Base-by-base conservation (phyloP, 2,329 filamentous ascomycete species). In the Exophiala alcalophila region DNA sequence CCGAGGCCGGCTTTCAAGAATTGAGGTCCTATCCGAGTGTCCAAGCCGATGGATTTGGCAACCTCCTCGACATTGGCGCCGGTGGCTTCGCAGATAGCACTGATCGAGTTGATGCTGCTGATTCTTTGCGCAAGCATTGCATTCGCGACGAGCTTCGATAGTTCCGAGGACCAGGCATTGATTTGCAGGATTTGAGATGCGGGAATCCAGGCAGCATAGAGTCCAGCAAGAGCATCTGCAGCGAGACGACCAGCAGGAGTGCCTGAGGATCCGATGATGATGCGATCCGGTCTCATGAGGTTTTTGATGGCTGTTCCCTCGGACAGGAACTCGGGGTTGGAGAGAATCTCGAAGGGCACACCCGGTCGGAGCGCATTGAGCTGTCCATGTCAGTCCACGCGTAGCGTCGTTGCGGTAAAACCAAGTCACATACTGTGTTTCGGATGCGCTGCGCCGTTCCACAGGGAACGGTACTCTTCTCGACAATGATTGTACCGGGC, bases 401-500 rank as follows among this genome's bases (percentile, higher is more conserved):
- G n/a, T n/a, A n/a, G n/a, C n/a, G n/a, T n/a, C n/a, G 19, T 15
- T 37, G 25, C 15, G 8, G 4, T 12, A 27, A 36, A 20, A 11
- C 20, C n/a, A 30, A 9, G 27, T 19, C 32, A 60, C 72, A 64
- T 65, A 87, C 80, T 52, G 81, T 86, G 53, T 82, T 76, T 54
- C 77, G 73, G 26, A 89, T 79, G 21, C 80, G 75, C 54, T 86
- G 75, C 2, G 84, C 83, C 4, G 85, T 89, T 48, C 81, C 72
- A 61, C 83, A 86, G 2, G 86, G 86, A 18, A 90, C 86, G 0
- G 86, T 91, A 42, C 80, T 84, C 69, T 90, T 91, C 68, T 90
- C 85, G 14, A 90, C 85, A 36, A 91, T 78, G 41, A 90, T 85
- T 40, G 83, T 78, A 33, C 81, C 81, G 12, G 74, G 69, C 20